phyloP scores from a whole-genome alignment of 1,284 basidiomycete species.

The Chalciporus sp. region DNA sequence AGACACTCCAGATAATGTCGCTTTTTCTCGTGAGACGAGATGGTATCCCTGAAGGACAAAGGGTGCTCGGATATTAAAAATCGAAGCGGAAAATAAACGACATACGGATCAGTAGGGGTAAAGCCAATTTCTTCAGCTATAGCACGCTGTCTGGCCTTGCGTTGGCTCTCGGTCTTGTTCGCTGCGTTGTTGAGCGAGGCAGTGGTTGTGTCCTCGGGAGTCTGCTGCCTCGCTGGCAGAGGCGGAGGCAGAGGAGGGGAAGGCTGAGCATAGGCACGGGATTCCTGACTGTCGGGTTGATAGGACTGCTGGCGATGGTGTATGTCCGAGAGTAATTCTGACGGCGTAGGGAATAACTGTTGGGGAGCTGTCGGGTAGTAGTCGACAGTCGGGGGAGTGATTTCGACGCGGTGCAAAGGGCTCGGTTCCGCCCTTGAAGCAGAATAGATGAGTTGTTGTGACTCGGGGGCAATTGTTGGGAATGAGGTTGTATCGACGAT shows the following conservation, averaged over 20 bases:
- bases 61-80: not conserved
- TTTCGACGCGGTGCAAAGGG: not conserved
- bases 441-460: slow-evolving; percentile 18
- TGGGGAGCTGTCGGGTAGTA: slow-evolving; percentile 32
- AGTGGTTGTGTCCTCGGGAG: slow-evolving; percentile 12
- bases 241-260: slow-evolving; percentile 20
- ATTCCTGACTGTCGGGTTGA: slow-evolving; percentile 2
- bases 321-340: slow-evolving; percentile 58
- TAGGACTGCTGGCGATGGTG: slow-evolving; percentile 15
- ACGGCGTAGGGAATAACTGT: slow-evolving; percentile 62
- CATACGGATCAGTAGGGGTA: slow-evolving; percentile 59
- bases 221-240: slow-evolving; percentile 10
- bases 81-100: slow-evolving; percentile 5
- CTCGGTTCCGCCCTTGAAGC: not conserved
- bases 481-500: slow-evolving; percentile 2
- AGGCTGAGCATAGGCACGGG: slow-evolving; percentile 8
- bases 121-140: slow-evolving; percentile 60
- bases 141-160: slow-evolving; percentile 55
- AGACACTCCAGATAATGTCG: slow-evolving; percentile 70
- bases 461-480: slow-evolving; percentile 1
- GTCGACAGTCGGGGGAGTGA: slow-evolving; percentile 12
- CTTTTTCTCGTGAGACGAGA: slow-evolving; percentile 78
- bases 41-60: slow-evolving; percentile 50
- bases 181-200: not conserved
- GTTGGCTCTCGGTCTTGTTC: slow-evolving; percentile 45